These are phyloP conservation scores for Dillenia suffruticosa DNA, from an alignment of 164 flowering plant species.

Conservation along the genomic window DNA sequence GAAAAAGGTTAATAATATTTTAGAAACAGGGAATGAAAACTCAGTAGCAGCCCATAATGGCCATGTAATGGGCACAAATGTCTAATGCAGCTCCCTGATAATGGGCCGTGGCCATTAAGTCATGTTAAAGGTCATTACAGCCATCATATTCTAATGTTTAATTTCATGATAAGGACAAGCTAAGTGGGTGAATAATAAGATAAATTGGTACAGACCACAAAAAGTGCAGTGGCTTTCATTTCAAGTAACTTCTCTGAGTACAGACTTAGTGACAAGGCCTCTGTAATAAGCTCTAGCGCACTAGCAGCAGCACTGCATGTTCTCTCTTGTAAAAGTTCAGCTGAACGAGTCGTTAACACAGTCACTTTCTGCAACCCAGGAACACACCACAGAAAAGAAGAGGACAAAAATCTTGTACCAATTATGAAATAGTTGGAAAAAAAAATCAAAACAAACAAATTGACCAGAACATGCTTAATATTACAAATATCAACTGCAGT, in stretches of 20 bases:
- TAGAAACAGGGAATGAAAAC: no score
- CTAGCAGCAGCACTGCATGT: conserved; percentile 40
- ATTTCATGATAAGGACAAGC: no score
- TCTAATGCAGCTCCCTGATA: no score
- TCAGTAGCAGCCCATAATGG: no score
- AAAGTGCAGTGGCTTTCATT: conserved; percentile 83
- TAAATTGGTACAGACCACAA: conserved; percentile 44
- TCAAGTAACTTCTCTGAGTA: conserved; percentile 67
- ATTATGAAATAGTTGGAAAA: not conserved
- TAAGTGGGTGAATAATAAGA: not conserved
- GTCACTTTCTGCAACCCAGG: conserved; percentile 60
- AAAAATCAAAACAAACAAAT: not conserved
- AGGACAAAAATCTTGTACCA: not conserved
- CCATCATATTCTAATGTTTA: no score
- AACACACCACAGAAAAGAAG: conserved; percentile 1
- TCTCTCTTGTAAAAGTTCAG: conserved; percentile 49
- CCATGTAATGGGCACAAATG: no score
- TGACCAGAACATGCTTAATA: not conserved
- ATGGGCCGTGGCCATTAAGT: no score
- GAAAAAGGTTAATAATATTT: no score
- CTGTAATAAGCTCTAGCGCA: conserved; percentile 47
- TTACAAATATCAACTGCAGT: conserved; percentile 10
- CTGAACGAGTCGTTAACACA: conserved; percentile 29
- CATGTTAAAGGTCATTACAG: no score
- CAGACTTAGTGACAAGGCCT: conserved; percentile 62